Evolutionary conservation across 176 grass and related monocot species (phyloP).

Genomic region (Zoysia pacifica): DNA sequence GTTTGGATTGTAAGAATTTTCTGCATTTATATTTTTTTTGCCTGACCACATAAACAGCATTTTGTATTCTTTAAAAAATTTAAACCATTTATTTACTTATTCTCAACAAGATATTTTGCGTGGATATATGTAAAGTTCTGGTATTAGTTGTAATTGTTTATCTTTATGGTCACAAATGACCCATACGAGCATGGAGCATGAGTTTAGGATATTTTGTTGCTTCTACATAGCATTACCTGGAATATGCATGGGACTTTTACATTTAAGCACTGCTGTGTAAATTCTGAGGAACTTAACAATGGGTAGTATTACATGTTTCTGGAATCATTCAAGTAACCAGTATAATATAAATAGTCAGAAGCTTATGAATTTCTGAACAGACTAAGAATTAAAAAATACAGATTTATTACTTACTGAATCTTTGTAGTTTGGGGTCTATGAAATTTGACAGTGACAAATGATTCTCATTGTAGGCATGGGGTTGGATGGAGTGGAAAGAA

Average conservation of each 20-base stretch:
- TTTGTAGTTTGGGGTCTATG: neutral
- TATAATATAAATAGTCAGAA: constrained; percentile 6
- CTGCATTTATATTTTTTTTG: constrained; percentile 13
- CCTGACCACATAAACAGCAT: neutral
- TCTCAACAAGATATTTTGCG: neutral
- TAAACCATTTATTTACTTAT: neutral
- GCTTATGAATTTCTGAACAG: neutral
- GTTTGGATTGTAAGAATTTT: constrained; percentile 88
- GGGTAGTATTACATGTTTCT: constrained; percentile 8
- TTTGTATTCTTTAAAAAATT: neutral
- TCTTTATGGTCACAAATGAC: neutral
- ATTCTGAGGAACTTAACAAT: neutral
- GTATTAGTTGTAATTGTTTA: constrained; percentile 20
- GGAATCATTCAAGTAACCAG: neutral
- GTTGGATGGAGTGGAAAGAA: constrained; percentile 99
- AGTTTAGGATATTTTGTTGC: neutral
- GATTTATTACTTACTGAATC: neutral
- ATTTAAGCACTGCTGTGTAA: constrained; percentile 11
- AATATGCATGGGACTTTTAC: neutral
- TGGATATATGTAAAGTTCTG: neutral
- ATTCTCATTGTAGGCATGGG: constrained; percentile 75
- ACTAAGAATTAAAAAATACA: neutral
- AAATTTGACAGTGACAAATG: neutral
- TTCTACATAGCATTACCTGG: neutral
- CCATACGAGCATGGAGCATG: neutral